Evolutionary conservation across 2,329 filamentous ascomycete species (phyloP).

Genomic region (Neofusicoccum sp.): DNA sequence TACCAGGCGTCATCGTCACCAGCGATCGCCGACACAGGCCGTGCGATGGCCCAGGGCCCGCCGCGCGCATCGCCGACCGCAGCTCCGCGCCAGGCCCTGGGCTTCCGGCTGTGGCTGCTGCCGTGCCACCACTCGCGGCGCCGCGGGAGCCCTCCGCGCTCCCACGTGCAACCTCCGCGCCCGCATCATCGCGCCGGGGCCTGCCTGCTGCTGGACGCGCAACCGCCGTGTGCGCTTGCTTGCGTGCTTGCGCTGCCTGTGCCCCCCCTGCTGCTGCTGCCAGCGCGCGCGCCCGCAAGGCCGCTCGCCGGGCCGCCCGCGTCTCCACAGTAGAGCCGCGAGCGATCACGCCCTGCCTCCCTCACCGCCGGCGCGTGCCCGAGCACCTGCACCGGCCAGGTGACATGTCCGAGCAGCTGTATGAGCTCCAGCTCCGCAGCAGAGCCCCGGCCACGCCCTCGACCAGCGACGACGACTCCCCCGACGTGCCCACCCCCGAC

Average conservation of each 20-base stretch:
- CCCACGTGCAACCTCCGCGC: slow-evolving; percentile 3
- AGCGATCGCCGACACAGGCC: slow-evolving; percentile 13
- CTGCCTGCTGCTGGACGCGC: not conserved
- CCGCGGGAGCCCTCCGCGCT: not conserved
- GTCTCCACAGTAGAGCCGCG: slow-evolving; percentile 11
- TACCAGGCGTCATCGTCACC: not conserved
- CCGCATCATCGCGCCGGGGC: not conserved
- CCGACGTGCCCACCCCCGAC: slow-evolving; percentile 3
- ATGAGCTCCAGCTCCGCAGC: slow-evolving; percentile 11
- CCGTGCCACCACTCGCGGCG: not conserved
- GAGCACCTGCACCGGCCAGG: slow-evolving; percentile 2
- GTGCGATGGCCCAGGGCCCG: not conserved
- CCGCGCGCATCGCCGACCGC: slow-evolving; percentile 6
- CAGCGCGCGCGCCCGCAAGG: not conserved
- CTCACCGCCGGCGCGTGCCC: slow-evolving; percentile 2
- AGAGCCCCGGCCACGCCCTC: slow-evolving; percentile 2
- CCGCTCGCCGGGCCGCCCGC: not conserved
- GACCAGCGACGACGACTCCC: not conserved
- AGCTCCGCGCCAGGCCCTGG: not conserved
- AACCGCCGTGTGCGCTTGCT: not conserved
- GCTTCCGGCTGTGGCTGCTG: slow-evolving; percentile 1
- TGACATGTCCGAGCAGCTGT: slow-evolving; percentile 9
- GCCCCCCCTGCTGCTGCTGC: not conserved
- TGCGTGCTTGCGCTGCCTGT: not conserved
- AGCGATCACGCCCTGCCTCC: slow-evolving; percentile 8